Percentiles rank a stretch among this genome's conserved stretches.
Evolutionary conservation across 495 filamentous ascomycete species (phyloP).

Genomic region (Lasiosphaeria miniovina): DNA sequence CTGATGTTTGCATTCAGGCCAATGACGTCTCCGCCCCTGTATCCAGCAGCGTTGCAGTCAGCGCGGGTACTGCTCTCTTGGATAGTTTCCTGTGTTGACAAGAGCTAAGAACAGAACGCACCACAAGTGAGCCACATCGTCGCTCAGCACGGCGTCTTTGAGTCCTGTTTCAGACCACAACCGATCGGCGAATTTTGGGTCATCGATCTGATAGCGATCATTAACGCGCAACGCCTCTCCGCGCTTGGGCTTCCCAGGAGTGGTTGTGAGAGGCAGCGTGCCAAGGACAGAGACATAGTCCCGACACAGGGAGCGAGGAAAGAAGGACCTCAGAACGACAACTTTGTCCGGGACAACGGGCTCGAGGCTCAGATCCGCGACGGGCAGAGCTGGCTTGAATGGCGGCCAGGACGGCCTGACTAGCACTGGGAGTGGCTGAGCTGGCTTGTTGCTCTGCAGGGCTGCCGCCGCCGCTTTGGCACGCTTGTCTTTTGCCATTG

Average conservation of each 20-base stretch:
- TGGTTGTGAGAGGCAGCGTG: conserved; percentile 73
- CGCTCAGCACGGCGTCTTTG: conserved; percentile 42
- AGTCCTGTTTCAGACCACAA: conserved; percentile 68
- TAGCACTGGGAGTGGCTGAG: conserved; percentile 1
- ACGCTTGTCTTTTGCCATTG: conserved; percentile 29
- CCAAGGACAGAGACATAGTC: conserved; percentile 76
- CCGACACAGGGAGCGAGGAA: conserved; percentile 74
- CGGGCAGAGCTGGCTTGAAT: conserved; percentile 69
- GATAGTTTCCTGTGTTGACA: not conserved
- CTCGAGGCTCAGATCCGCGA: conserved; percentile 62
- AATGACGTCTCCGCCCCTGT: conserved; percentile 80
- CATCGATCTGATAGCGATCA: conserved; percentile 83
- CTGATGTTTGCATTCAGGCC: conserved; percentile 88
- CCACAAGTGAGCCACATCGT: conserved; percentile 36
- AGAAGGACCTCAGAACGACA: conserved; percentile 72
- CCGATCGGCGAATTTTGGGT: conserved; percentile 67
- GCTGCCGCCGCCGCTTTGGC: conserved; percentile 11
- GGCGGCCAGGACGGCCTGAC: conserved; percentile 62
- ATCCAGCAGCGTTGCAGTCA: not conserved
- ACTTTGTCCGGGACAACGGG: conserved; percentile 59
- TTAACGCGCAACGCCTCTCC: conserved; percentile 86
- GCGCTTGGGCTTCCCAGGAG: conserved; percentile 77
- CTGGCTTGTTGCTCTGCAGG: conserved; percentile 1
- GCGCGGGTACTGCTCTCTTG: not conserved
- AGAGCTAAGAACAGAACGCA: conserved; percentile 12